A percentile compares a stretch with the other conserved stretches of the same genome.
Conservation (phyloP, 306 rosid species). For the Vicia sativa region DNA sequence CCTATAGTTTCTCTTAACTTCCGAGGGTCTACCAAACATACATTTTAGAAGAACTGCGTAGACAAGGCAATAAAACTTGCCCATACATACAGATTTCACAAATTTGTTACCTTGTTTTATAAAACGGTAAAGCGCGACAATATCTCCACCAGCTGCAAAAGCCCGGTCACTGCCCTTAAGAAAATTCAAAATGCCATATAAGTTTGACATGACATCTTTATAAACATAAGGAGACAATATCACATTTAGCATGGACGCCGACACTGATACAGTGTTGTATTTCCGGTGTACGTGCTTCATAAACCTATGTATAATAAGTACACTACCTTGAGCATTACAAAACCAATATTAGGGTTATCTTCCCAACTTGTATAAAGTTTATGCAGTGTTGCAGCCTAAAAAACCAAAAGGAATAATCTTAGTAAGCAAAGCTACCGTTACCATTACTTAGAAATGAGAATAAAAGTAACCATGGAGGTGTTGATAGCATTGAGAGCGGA, state of each 20-base stretch:
- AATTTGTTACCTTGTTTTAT: slow-evolving; percentile 54
- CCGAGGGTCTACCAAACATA: not conserved
- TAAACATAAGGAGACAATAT: not conserved
- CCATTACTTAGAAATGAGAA: no score
- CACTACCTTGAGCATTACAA: slow-evolving; percentile 73
- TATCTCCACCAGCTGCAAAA: slow-evolving; percentile 93
- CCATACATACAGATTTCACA: no score
- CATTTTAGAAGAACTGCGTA: not conserved
- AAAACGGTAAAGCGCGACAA: slow-evolving; percentile 64
- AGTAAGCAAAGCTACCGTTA: no score
- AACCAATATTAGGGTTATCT: slow-evolving; percentile 76
- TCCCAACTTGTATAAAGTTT: slow-evolving; percentile 75
- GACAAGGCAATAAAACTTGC: no score
- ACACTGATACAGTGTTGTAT: no score
- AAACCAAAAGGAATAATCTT: slow-evolving; percentile 21
- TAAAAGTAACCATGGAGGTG: slow-evolving; percentile 37
- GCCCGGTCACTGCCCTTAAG: slow-evolving; percentile 88
- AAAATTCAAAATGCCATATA: slow-evolving; percentile 28
- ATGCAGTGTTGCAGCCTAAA: slow-evolving; percentile 64
- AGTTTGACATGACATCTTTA: slow-evolving; percentile 23
- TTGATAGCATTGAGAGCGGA: slow-evolving; percentile 44
- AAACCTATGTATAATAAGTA: no score
- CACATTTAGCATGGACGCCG: not conserved
- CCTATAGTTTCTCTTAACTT: not conserved
- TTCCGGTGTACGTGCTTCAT: no score